Evolutionary conservation across 75 land plant species (phyloP).

Genomic region (Selaginella tamariscina): DNA sequence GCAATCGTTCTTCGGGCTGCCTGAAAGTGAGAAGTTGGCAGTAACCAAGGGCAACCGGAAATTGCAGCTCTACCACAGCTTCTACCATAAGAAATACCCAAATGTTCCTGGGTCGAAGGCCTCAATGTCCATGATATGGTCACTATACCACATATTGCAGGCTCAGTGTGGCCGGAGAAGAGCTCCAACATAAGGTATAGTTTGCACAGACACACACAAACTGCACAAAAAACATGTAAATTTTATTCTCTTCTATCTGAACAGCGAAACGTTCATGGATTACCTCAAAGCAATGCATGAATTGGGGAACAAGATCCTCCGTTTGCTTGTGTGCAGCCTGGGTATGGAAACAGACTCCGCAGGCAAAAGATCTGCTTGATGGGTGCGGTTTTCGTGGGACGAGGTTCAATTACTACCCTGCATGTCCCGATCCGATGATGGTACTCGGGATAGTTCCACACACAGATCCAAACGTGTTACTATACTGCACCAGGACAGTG

Average conservation of each 20-base stretch:
- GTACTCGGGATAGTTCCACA: not conserved
- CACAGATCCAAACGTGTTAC: slow-evolving; percentile 1
- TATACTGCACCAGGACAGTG: not conserved
- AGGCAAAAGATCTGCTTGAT: not conserved
- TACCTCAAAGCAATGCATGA: not conserved
- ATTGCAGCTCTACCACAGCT: not conserved
- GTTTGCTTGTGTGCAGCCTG: not conserved
- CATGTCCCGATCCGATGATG: not conserved
- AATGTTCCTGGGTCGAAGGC: not conserved
- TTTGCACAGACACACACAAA: no score
- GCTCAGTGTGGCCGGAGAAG: not conserved
- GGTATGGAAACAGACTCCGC: not conserved
- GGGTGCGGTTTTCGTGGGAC: not conserved
- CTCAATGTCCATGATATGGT: not conserved
- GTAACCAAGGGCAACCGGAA: not conserved
- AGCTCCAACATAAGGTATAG: not conserved
- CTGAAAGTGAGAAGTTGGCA: not conserved
- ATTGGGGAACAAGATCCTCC: not conserved
- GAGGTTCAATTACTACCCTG: not conserved
- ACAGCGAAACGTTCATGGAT: not conserved
- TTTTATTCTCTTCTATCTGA: not conserved
- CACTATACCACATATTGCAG: not conserved
- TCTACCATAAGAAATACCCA: not conserved
- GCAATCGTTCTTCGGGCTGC: not conserved
- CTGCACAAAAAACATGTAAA: not conserved